phyloP scores from a whole-genome alignment of 805 yeast species.

The Saturnispora gosingensis region DNA sequence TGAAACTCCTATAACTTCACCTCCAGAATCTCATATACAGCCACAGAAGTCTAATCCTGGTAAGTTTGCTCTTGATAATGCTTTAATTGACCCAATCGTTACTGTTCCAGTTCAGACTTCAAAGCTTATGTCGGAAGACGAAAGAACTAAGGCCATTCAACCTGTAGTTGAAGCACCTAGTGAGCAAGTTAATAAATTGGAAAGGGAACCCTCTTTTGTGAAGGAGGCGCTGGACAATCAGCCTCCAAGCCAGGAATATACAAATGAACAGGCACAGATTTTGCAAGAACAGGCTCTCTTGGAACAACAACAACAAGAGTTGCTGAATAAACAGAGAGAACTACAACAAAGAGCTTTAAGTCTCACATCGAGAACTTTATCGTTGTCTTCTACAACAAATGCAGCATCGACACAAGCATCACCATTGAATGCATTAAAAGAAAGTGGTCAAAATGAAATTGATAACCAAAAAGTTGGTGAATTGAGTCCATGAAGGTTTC shows the following conservation, averaged over 20 bases:
- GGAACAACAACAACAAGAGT: constrained; percentile 13
- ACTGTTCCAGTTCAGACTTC: constrained; percentile 9
- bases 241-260: not conserved
- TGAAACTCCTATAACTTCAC: constrained; percentile 6
- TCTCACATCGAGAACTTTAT: constrained; percentile 8
- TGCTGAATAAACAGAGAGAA: constrained; percentile 13
- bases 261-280: constrained; percentile 9
- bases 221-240: not conserved
- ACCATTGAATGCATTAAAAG: constrained; percentile 6
- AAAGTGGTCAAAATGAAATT: not conserved
- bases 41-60: constrained; percentile 3
- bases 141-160: not conserved
- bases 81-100: constrained; percentile 8
- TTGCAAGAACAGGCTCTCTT: constrained; percentile 12
- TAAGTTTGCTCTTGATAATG: constrained; percentile 4
- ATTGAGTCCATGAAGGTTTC: constrained; percentile 8
- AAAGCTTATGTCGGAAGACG: not conserved
- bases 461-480: constrained; percentile 19
- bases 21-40: not conserved
- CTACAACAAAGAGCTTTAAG: constrained; percentile 12
- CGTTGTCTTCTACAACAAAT: constrained; percentile 5
- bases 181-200: not conserved
- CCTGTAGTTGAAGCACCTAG: not conserved
- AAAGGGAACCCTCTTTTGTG: not conserved
- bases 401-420: not conserved